Conservation (phyloP, 1,139 yeast species). For the Suhomyces guaymorum region DNA sequence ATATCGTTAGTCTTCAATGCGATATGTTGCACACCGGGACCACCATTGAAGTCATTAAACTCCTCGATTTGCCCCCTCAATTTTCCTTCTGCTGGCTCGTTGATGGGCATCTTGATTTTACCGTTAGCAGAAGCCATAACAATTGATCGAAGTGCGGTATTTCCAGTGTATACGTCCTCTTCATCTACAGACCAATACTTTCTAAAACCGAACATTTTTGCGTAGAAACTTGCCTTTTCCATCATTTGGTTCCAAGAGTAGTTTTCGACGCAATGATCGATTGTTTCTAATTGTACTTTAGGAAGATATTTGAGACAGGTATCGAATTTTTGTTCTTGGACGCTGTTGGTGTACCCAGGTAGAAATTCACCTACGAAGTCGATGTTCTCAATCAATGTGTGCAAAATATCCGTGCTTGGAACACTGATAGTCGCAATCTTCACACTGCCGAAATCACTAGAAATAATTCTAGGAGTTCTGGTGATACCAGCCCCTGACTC, state of each 20-base stretch:
- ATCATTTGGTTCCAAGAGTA: slow-evolving; percentile 71
- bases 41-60: slow-evolving; percentile 69
- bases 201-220: slow-evolving; percentile 67
- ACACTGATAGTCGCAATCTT: slow-evolving; percentile 56
- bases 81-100: slow-evolving; percentile 74
- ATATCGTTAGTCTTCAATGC: slow-evolving; percentile 68
- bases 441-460: slow-evolving; percentile 54
- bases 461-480: slow-evolving; percentile 36
- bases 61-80: slow-evolving; percentile 80
- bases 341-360: slow-evolving; percentile 50
- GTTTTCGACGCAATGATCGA: slow-evolving; percentile 84
- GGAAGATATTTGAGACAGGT: slow-evolving; percentile 27
- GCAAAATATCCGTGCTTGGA: slow-evolving; percentile 64
- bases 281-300: slow-evolving; percentile 36
- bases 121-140: slow-evolving; percentile 77
- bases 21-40: slow-evolving; percentile 83
- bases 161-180: slow-evolving; percentile 64
- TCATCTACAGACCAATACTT: slow-evolving; percentile 86
- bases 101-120: slow-evolving; percentile 73
- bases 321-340: too few relatives aligned
- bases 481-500: slow-evolving; percentile 56
- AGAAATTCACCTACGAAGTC: slow-evolving; percentile 52
- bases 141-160: slow-evolving; percentile 67
- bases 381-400: slow-evolving; percentile 59
- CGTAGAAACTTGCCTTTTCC: slow-evolving; percentile 57